Evolutionary conservation across 176 grass and related monocot species (phyloP).

Genomic region (Melocanna baccifera): DNA sequence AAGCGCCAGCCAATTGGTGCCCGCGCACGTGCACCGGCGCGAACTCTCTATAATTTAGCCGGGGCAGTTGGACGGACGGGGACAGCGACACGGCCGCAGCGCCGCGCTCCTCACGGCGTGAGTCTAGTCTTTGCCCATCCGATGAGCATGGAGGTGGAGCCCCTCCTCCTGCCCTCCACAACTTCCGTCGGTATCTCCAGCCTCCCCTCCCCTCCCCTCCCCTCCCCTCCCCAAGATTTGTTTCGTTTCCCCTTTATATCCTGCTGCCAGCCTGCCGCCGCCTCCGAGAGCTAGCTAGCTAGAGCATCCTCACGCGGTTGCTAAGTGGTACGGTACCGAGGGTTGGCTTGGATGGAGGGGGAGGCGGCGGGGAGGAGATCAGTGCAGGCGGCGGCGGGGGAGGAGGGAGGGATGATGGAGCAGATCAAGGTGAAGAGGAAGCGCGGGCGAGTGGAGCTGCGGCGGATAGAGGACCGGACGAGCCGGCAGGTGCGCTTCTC

Average conservation of each 20-base stretch:
- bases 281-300: background rate
- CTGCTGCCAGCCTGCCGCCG: background rate
- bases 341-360: background rate
- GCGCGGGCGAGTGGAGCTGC: constrained; percentile 27
- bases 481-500: constrained; percentile 64
- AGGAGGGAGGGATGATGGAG: background rate
- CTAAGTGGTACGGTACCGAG: background rate
- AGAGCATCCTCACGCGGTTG: background rate
- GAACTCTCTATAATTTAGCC: too few species aligned
- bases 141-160: background rate
- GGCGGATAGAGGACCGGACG: constrained; percentile 41
- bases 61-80: too few species aligned
- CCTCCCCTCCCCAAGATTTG: background rate
- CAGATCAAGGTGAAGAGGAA: background rate
- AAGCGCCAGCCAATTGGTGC: too few species aligned
- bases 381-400: background rate
- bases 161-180: background rate
- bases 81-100: too few species aligned
- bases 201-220: background rate
- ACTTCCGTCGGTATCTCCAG: background rate
- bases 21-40: too few species aligned
- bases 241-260: background rate
- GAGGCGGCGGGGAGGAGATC: background rate
- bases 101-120: too few species aligned
- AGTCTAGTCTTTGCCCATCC: too few species aligned